These are phyloP conservation scores for Auriscalpium orientale DNA, from an alignment of 768 basidiomycete species.

Conservation along the genomic window DNA sequence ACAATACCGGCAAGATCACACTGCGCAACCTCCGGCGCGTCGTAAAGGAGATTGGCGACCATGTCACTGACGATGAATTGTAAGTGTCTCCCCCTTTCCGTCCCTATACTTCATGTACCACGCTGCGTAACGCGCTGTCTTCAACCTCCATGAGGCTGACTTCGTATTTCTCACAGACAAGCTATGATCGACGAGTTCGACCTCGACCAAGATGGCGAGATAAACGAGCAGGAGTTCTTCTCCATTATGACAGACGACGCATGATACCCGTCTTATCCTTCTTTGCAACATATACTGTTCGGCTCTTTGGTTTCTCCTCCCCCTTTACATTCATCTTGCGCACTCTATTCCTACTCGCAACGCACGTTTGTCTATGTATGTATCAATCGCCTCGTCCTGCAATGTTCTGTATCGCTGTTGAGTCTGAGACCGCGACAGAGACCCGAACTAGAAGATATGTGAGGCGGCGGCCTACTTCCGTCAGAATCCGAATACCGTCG, in stretches of 20 bases:
- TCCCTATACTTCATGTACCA: constrained; percentile 1
- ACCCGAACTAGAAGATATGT: too few relatives aligned
- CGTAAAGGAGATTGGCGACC: constrained; percentile 94
- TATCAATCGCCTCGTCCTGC: too few relatives aligned
- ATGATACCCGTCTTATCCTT: constrained; percentile 24
- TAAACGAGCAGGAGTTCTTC: constrained; percentile 93
- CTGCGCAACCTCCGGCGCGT: constrained; percentile 87
- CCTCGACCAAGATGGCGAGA: constrained; percentile 96
- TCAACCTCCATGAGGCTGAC: background rate
- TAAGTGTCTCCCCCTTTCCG: constrained; percentile 37
- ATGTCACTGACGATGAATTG: constrained; percentile 94
- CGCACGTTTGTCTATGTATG: too few relatives aligned
- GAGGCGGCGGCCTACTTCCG: too few relatives aligned
- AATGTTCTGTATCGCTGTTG: too few relatives aligned
- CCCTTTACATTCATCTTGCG: too few relatives aligned
- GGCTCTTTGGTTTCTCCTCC: too few relatives aligned
- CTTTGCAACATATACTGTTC: background rate
- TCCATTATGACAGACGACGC: constrained; percentile 95
- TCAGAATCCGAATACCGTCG: too few relatives aligned
- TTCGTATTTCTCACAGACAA: constrained; percentile 48
- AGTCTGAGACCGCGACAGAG: too few relatives aligned
- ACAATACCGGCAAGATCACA: constrained; percentile 90
- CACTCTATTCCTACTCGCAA: too few relatives aligned
- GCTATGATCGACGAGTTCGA: constrained; percentile 99
- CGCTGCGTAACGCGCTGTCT: background rate